Evolutionary conservation across 805 yeast species (phyloP), one percentile per base, ranked within the genome.

Genomic region (Schizosaccharomyces cryophilus): DNA sequence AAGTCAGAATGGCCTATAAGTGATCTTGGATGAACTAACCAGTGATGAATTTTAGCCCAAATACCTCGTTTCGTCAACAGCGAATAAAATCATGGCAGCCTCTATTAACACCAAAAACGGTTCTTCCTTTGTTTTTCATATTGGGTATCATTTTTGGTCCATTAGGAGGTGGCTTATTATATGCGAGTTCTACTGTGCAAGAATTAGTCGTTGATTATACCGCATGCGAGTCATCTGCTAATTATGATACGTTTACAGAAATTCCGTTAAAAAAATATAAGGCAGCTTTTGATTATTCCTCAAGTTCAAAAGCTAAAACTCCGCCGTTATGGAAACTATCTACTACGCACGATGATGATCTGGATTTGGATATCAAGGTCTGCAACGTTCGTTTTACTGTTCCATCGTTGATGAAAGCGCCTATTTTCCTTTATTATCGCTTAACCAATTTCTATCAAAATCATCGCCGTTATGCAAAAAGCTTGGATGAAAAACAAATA

Each of bases 391-490:
- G 81, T 67, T 90, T 93, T 72, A 78, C 79, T 51, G 70, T 87
- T 31, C 94, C 95, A 15, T 74, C 75, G 55, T 82, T 81, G 61
- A 76, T 93, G 69, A 76, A 80, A 54, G 79, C 83, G 1, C 87
- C 95, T 2, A 69, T 88, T 7, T 88, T 77, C 69, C 68, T 87
- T 64, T 93, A 87, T 73, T 93, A 93, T 73, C 81, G 82, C 65
- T 74, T 93, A 67, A 88, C 96, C 42, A 87, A 87, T 69, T 93
- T 90, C 71, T 88, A 77, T 71, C 97, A 93, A 71, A 93, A 93
- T 70, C 98, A 93, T 73, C 80, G 98, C 63, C 86, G 93, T 64
- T 93, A 87, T 69, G 97, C 90, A 42, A 82, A 81, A 63, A 84
- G 95, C 9, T 85, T 78, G 70, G 94, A 88, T 69, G 79, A 84